phyloP scores from a whole-genome alignment of 345 rosid species.

The Tarenaya hassleriana region DNA sequence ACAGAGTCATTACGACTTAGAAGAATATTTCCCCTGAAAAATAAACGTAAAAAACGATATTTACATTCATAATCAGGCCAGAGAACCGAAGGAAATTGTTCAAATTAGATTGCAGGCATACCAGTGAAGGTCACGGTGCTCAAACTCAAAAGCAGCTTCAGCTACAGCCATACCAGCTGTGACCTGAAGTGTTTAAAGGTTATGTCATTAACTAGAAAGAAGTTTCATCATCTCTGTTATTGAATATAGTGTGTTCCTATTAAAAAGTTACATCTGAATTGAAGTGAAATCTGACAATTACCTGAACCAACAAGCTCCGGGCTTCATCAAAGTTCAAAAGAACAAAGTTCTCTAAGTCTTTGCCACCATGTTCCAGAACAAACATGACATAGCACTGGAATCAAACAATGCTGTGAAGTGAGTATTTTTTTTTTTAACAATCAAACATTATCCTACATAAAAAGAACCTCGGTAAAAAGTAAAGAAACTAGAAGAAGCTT shows the following conservation, averaged over 20 bases:
- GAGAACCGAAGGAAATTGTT: conserved; percentile 5
- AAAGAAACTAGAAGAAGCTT: conserved; percentile 12
- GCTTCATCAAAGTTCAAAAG: conserved; percentile 77
- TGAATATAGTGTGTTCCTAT: not conserved
- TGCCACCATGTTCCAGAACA: conserved; percentile 91
- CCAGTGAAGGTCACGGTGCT: conserved; percentile 95
- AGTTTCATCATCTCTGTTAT: conserved; percentile 1
- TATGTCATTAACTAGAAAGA: conserved; percentile 7
- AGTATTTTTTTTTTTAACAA: conserved; percentile 10
- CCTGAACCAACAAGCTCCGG: conserved; percentile 77
- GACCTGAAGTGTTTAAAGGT: conserved; percentile 44
- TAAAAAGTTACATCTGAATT: too few relatives aligned
- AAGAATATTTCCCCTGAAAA: conserved; percentile 83
- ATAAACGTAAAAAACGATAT: conserved; percentile 4
- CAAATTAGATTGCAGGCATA: conserved; percentile 24
- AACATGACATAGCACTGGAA: conserved; percentile 76
- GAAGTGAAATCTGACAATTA: conserved; percentile 19
- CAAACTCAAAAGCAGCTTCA: conserved; percentile 93
- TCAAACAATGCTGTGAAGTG: conserved; percentile 20
- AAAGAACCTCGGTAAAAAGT: conserved; percentile 5
- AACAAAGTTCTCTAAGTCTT: conserved; percentile 91
- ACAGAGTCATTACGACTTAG: conserved; percentile 55
- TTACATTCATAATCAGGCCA: conserved; percentile 8
- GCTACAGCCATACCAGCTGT: conserved; percentile 87
- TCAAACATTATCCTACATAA: conserved; percentile 5